Evolutionary conservation across 1,139 yeast genomes (phyloP).

Genomic region (Nakaseomyces kungkrabaensis): DNA sequence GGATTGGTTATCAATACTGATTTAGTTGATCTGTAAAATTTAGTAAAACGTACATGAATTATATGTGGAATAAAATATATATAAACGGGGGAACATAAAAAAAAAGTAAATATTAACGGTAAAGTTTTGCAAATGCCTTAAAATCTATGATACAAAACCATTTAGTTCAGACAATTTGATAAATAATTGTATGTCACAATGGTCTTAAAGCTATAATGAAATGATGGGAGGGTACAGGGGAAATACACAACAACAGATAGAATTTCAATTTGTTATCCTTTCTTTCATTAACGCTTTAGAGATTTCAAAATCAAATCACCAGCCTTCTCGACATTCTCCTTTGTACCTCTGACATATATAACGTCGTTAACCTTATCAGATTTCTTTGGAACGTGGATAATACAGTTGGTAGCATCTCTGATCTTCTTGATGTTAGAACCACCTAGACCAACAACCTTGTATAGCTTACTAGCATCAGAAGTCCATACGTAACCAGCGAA

Average conservation of each 20-base stretch:
- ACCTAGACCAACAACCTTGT: conserved; percentile 63
- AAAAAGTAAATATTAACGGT: not conserved
- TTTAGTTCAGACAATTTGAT: not conserved
- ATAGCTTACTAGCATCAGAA: conserved; percentile 36
- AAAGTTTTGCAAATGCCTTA: not conserved
- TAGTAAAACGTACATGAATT: not conserved
- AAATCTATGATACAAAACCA: not conserved
- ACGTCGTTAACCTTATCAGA: conserved; percentile 41
- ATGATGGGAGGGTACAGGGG: not conserved
- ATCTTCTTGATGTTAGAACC: conserved; percentile 58
- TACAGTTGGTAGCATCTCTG: conserved; percentile 48
- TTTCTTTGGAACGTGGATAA: conserved; percentile 54
- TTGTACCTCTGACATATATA: conserved; percentile 36
- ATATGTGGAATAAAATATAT: not conserved
- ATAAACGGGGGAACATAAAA: not conserved
- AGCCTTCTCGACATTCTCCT: conserved; percentile 35
- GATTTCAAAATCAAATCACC: conserved; percentile 28
- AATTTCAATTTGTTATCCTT: conserved; percentile 4
- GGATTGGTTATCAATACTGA: no score
- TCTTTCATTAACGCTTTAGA: conserved; percentile 9
- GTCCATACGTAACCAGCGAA: conserved; percentile 42
- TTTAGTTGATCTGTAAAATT: not conserved
- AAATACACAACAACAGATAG: not conserved
- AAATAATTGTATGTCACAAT: no score
- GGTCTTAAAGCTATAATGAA: not conserved